phyloP scores from a whole-genome alignment of 129 eudicot species.

The Helianthus tuberosus region DNA sequence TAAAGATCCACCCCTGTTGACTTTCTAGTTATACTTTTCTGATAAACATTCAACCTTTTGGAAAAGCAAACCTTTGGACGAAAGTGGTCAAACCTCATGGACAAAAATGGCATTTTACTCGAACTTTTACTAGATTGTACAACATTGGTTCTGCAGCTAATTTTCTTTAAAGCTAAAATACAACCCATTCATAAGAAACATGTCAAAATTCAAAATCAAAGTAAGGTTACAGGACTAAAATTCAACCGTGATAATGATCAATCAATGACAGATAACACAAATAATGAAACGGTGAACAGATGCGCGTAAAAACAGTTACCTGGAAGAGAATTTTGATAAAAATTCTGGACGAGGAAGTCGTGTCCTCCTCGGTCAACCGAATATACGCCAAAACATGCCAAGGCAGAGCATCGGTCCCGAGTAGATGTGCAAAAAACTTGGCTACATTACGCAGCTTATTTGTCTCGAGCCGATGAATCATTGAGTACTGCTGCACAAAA shows the following conservation, averaged over 20 bases:
- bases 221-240: background rate
- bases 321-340: slow-evolving; percentile 95
- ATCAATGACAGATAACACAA: background rate
- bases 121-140: background rate
- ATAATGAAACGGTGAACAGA: background rate
- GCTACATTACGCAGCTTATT: slow-evolving; percentile 92
- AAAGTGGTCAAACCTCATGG: no score
- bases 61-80: no score
- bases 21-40: no score
- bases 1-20: no score
- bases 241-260: background rate
- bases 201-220: background rate
- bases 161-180: background rate
- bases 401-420: slow-evolving; percentile 93
- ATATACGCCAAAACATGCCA: slow-evolving; percentile 90
- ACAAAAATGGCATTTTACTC: no score
- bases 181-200: background rate
- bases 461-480: slow-evolving; percentile 96
- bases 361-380: slow-evolving; percentile 86
- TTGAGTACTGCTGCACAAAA: slow-evolving; percentile 89
- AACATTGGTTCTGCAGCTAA: background rate
- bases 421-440: slow-evolving; percentile 88
- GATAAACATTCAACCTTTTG: no score
- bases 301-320: slow-evolving; percentile 36
- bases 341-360: slow-evolving; percentile 93